phyloP scores from a whole-genome alignment of 2,329 filamentous ascomycete genomes.

The Chalaropsis ovoidea region DNA sequence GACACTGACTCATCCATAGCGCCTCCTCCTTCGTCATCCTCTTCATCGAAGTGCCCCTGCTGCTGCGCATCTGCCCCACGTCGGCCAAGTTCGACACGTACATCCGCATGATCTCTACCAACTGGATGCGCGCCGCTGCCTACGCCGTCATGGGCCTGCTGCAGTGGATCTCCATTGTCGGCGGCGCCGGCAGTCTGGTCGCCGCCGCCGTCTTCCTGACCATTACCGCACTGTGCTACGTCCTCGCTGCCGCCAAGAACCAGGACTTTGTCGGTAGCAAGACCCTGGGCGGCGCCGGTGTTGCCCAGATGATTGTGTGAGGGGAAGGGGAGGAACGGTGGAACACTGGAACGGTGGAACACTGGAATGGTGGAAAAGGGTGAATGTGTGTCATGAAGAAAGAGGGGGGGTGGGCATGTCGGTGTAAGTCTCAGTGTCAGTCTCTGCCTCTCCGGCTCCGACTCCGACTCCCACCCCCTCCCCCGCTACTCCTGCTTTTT shows the following conservation, averaged over 20 bases:
- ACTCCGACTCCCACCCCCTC: no score
- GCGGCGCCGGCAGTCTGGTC: constrained; percentile 60
- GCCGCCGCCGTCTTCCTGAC: constrained; percentile 74
- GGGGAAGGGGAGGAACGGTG: neutral
- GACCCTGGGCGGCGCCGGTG: constrained; percentile 84
- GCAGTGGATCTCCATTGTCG: constrained; percentile 72
- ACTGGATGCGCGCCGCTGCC: constrained; percentile 88
- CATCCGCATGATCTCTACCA: constrained; percentile 87
- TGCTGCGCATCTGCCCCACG: constrained; percentile 95
- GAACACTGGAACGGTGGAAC: no score
- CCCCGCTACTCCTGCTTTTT: no score
- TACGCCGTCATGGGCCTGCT: constrained; percentile 71
- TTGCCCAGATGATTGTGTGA: constrained; percentile 96
- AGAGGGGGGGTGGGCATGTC: neutral
- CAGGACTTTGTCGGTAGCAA: constrained; percentile 88
- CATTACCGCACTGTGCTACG: constrained; percentile 70
- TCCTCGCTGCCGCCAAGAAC: constrained; percentile 65
- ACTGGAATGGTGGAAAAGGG: no score
- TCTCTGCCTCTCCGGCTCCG: no score
- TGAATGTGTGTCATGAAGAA: neutral
- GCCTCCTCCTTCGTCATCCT: constrained; percentile 62
- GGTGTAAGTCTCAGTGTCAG: no score
- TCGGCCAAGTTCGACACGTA: constrained; percentile 78
- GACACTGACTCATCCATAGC: constrained; percentile 36
- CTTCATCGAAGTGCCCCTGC: constrained; percentile 83